Evolutionary conservation across 2,329 filamentous ascomycete species (phyloP).

Genomic region (Leptographium radiaticola): DNA sequence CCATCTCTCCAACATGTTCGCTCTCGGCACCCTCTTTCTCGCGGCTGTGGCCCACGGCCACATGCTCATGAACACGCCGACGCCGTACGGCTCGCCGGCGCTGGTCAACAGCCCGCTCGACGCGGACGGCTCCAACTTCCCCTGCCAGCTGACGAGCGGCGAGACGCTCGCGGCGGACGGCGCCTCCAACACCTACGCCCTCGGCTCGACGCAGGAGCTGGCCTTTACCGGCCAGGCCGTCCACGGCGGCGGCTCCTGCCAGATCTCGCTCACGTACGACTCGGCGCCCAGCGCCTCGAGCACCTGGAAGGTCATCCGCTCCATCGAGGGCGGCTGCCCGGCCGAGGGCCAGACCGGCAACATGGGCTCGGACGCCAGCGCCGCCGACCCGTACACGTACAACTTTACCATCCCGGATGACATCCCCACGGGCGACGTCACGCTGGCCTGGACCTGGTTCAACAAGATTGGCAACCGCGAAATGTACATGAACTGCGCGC

Average conservation of each 20-base stretch:
- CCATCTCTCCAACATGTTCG: slow-evolving; percentile 29
- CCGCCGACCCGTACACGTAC: slow-evolving; percentile 41
- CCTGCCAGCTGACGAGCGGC: slow-evolving; percentile 57
- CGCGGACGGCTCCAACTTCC: slow-evolving; percentile 53
- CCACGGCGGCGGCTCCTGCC: slow-evolving; percentile 88
- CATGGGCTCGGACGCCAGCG: slow-evolving; percentile 31
- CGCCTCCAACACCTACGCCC: slow-evolving; percentile 44
- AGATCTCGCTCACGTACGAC: slow-evolving; percentile 76
- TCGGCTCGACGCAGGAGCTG: slow-evolving; percentile 50
- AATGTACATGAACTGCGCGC: slow-evolving; percentile 95
- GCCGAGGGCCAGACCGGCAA: slow-evolving; percentile 45
- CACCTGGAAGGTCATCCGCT: slow-evolving; percentile 81
- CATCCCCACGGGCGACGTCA: slow-evolving; percentile 63
- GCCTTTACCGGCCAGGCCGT: slow-evolving; percentile 58
- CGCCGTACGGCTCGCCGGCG: slow-evolving; percentile 37
- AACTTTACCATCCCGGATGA: slow-evolving; percentile 58
- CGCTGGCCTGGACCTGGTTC: slow-evolving; percentile 88
- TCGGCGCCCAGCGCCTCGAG: slow-evolving; percentile 49
- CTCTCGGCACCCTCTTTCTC: slow-evolving; percentile 38
- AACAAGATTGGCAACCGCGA: slow-evolving; percentile 89
- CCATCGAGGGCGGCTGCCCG: slow-evolving; percentile 76
- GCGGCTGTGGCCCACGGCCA: slow-evolving; percentile 55
- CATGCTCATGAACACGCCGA: slow-evolving; percentile 58
- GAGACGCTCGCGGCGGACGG: slow-evolving; percentile 33
- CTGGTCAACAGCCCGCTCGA: slow-evolving; percentile 52